Evolutionary conservation across 768 basidiomycete species (phyloP), one percentile per base, ranked within the genome.

Genomic region (Ramaria rubella): DNA sequence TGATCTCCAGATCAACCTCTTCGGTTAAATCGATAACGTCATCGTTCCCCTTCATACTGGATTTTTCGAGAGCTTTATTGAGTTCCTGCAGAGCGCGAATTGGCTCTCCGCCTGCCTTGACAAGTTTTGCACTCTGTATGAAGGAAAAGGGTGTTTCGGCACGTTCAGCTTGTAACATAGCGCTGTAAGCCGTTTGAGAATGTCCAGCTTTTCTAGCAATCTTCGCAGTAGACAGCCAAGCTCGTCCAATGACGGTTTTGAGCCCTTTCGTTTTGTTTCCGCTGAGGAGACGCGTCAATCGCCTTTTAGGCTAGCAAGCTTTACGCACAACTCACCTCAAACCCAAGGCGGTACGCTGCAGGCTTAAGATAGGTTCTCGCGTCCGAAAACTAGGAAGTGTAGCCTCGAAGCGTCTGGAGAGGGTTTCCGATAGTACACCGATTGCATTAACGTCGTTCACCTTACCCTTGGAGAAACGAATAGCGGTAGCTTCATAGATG

Each of bases 111-210:
- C 77, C 82, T 3, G 82, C 82, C 61, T 86, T 85, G 58, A 89
- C 72, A 4, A 98, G 80, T 67, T 92, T 97, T 1, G 91, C 90
- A 64, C 86, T 92, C 67, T 98, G 90, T 49, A 97, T 77, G 71
- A 94, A 96, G 17, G 86, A 81, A 65, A 86, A 93, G 0, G 79
- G 78, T 0, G 83, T 79, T 21, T 81, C 77, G 60, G 75, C 77
- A 64, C 90, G 85, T 55, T 85, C 81, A 0, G 94, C 92, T 70
- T 99, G 96, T 0, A 99, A 77, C 60, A 89, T 82, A 5, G 96
- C 94, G 64, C 90, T 96, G 67, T 98, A 99, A 2, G 96, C 93
- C 0, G 95, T 97, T 72, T 97, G 95, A 77, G 83, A 86, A 67
- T 98, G 94, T 0, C 91, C 88, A 3, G 94, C 90, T 67, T 97